A percentile compares a stretch with the other conserved stretches of the same genome.
Evolutionary conservation across 2,329 filamentous ascomycete genomes (phyloP).

Genomic region (Diplocarpon rosae): DNA sequence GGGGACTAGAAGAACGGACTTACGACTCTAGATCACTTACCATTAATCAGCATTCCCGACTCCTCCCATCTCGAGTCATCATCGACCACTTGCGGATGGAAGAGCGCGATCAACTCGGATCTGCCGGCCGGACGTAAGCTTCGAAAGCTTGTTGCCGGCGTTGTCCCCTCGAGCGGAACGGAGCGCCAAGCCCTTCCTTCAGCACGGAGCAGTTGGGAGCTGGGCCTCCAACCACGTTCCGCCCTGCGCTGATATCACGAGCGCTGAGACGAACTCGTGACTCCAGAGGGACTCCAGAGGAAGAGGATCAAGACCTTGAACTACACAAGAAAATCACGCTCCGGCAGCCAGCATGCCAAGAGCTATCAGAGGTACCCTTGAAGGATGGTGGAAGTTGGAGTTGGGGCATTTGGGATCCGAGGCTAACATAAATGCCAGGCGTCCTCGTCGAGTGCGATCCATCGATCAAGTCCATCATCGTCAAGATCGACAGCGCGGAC

Average conservation of each 20-base stretch:
- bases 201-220: no score
- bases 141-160: slow-evolving; percentile 3
- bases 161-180: no score
- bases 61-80: background rate
- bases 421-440: slow-evolving; percentile 32
- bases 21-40: no score
- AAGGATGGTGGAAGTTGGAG: no score
- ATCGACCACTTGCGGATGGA: background rate
- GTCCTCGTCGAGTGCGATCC: slow-evolving; percentile 73
- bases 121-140: background rate
- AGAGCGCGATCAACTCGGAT: background rate
- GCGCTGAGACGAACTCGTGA: no score
- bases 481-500: slow-evolving; percentile 59
- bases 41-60: no score
- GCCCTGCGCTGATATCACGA: no score
- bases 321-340: background rate
- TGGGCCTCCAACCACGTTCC: no score
- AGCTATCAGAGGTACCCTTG: slow-evolving; percentile 39
- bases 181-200: no score
- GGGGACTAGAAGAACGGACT: no score
- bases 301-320: background rate
- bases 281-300: no score
- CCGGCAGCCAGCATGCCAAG: slow-evolving; percentile 37
- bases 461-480: slow-evolving; percentile 78
- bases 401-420: background rate